A percentile compares a stretch with the other conserved stretches of the same genome.
Evolutionary conservation across 495 filamentous ascomycete genomes (phyloP).

Genomic region (Hyaloscypha finlandica): DNA sequence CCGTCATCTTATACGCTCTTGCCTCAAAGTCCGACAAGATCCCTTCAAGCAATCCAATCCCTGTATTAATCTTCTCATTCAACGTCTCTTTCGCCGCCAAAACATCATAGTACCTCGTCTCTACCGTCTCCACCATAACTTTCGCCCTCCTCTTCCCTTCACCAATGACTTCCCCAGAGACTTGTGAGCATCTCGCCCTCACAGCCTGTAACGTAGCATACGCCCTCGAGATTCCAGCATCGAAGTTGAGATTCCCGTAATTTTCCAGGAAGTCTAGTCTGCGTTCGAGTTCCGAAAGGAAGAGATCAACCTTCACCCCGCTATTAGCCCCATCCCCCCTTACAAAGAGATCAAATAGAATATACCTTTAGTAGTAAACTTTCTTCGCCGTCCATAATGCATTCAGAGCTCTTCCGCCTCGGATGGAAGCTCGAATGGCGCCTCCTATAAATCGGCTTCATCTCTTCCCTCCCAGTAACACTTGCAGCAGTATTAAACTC

Average conservation of each 20-base stretch:
- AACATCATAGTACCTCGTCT: constrained; percentile 86
- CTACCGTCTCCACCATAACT: constrained; percentile 92
- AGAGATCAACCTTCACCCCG: constrained; percentile 72
- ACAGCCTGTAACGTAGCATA: constrained; percentile 87
- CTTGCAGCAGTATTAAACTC: constrained; percentile 22
- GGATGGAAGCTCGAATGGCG: constrained; percentile 68
- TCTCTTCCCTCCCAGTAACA: constrained; percentile 36
- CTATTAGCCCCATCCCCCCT: constrained; percentile 13
- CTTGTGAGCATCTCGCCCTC: constrained; percentile 80
- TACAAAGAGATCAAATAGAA: not conserved
- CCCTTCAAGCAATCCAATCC: constrained; percentile 81
- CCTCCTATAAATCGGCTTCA: constrained; percentile 43
- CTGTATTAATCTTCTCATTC: constrained; percentile 86
- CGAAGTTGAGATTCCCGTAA: constrained; percentile 81
- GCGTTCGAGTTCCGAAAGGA: constrained; percentile 83
- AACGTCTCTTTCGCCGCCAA: constrained; percentile 81
- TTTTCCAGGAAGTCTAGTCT: constrained; percentile 86
- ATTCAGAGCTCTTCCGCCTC: constrained; percentile 61
- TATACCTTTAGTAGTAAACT: constrained; percentile 64
- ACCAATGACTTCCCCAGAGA: constrained; percentile 89
- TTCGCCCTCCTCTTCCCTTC: constrained; percentile 81
- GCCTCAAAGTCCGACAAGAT: constrained; percentile 82
- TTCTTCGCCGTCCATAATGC: constrained; percentile 63
- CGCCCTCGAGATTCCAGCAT: constrained; percentile 77
- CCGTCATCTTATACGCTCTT: constrained; percentile 65